Conservation (phyloP, 805 yeast genomes). For the Wickerhamiella spandovensis region DNA sequence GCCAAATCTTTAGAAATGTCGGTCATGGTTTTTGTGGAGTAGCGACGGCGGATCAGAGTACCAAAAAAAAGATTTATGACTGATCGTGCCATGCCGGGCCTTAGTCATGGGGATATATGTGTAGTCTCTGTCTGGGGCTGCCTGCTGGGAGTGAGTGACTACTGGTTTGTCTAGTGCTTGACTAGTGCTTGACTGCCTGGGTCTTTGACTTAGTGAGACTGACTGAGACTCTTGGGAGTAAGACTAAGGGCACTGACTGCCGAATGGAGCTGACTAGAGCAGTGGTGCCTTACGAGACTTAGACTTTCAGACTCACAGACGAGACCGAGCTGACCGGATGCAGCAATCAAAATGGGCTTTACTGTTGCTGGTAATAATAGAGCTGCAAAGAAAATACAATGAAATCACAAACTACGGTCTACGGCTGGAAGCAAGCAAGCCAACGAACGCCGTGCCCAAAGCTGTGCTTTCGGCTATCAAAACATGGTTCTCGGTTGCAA, state of each 20-base stretch:
- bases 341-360: neutral
- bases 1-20: slow-evolving; percentile 9
- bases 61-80: neutral
- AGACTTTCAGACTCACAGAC: too few relatives aligned
- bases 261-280: too few relatives aligned
- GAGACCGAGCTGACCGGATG: too few relatives aligned
- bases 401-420: neutral
- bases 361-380: neutral
- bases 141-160: too few relatives aligned
- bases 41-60: neutral
- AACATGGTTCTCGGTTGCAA: neutral
- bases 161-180: neutral
- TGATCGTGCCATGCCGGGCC: neutral
- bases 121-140: neutral
- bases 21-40: neutral
- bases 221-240: too few relatives aligned
- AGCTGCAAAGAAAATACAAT: neutral
- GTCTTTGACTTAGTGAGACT: too few relatives aligned
- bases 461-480: neutral
- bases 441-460: neutral
- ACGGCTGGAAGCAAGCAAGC: neutral
- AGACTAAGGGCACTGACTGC: too few relatives aligned
- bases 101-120: neutral
- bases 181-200: too few relatives aligned
- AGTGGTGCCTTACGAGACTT: too few relatives aligned